These are phyloP conservation scores for Cryptococcus maquisensis DNA, from an alignment of 1,284 basidiomycete genomes.

Conservation along the genomic window DNA sequence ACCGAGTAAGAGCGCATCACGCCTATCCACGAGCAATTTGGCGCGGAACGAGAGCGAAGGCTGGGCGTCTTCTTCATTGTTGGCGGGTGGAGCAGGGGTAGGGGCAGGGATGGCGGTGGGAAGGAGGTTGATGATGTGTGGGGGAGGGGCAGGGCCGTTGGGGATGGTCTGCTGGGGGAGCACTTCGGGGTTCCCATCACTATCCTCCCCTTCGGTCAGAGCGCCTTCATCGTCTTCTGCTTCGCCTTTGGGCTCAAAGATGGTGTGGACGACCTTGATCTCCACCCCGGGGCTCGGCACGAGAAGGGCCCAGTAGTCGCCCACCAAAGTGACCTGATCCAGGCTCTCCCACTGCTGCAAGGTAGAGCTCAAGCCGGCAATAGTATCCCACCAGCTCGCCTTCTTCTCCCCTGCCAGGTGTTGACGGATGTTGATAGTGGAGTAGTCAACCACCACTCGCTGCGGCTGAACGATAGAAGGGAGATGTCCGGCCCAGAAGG, in stretches of 20 bases:
- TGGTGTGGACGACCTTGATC: constrained; percentile 9
- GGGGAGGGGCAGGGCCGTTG: background rate
- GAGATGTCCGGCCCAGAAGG: constrained; percentile 10
- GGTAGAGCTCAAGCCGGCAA: constrained; percentile 9
- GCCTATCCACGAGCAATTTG: constrained; percentile 6
- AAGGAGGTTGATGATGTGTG: background rate
- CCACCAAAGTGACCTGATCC: constrained; percentile 4
- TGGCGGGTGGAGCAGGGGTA: background rate
- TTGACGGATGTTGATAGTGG: background rate
- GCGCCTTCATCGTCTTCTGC: background rate
- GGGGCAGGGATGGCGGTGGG: background rate
- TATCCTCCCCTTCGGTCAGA: background rate
- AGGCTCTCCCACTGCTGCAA: constrained; percentile 12
- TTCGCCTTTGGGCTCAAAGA: background rate
- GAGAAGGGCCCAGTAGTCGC: constrained; percentile 8
- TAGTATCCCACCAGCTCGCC: constrained; percentile 10
- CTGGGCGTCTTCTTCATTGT: background rate
- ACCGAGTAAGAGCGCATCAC: constrained; percentile 4
- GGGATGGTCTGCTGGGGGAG: background rate
- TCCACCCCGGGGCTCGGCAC: constrained; percentile 8
- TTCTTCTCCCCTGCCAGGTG: background rate
- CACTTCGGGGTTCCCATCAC: background rate
- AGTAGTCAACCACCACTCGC: constrained; percentile 11
- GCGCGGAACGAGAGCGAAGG: constrained; percentile 1
- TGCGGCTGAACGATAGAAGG: constrained; percentile 7